Evolutionary conservation across 2,329 filamentous ascomycete species (phyloP), one percentile per base, ranked within the genome.

Genomic region (Fusarium torulosum): DNA sequence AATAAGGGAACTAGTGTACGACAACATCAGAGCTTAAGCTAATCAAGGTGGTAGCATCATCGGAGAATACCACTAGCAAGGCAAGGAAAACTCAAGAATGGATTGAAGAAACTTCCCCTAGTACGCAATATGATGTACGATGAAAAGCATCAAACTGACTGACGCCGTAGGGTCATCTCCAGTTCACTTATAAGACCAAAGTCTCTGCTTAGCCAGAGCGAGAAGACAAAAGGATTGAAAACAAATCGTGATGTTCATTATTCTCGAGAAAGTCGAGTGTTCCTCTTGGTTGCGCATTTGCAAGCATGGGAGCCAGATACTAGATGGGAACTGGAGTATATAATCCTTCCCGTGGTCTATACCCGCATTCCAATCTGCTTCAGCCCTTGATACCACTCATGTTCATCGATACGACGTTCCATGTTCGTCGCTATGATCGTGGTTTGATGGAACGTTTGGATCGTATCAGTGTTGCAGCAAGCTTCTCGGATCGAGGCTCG

Each of bases 161-260:
- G 15, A 19, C 14, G 9, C n/a, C 3, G 10, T 33, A 46, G 41
- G 23, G 38, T 27, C 15, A n/a, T 4, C 29, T 5, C 4, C 35
- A 37, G 15, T 19, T 37, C 35, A 37, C n/a, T 17, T 10, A 2
- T 7, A 7, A n/a, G 9, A 14, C 2, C 14, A 25, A 8, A 14
- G 17, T 5, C 17, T 41, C 20, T 19, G 17, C 13, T 23, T 15
- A 47, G 31, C 10, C 19, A 44, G 13, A 21, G 19, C 25, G 23
- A n/a, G 7, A n/a, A 5, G 17, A 21, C 7, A 17, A 13, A 17
- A 60, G 15, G 14, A 19, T 35, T 15, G 43, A 52, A 57, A 50
- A 49, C 27, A 38, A 41, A 46, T 59, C 19, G 43, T 67, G 29
- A 51, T 59, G 33, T 43, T 57, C 47, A 66, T 67, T 67, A 35